Conservation (phyloP, 768 basidiomycete genomes). For the Pleurotus giganteus region DNA sequence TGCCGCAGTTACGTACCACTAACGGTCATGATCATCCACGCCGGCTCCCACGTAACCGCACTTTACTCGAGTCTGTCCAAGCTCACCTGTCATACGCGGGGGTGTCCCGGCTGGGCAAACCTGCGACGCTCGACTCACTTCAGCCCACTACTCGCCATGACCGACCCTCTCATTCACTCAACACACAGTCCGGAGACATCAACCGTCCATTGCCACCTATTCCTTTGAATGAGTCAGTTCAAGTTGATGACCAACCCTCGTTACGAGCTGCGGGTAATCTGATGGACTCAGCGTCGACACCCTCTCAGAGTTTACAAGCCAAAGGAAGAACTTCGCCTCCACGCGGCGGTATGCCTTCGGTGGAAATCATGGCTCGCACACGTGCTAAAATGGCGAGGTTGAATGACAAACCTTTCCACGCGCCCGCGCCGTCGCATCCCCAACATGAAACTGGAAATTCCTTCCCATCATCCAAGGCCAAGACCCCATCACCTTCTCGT, state of each 20-base stretch:
- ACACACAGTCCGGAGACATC: background rate
- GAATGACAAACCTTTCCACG: background rate
- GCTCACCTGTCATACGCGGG: slow-evolving; percentile 34
- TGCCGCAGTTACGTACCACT: background rate
- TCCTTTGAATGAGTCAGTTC: background rate
- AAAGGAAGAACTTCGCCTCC: background rate
- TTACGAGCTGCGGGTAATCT: background rate
- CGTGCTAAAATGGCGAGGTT: slow-evolving; percentile 20
- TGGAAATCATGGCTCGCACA: slow-evolving; percentile 18
- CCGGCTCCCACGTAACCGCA: slow-evolving; percentile 33
- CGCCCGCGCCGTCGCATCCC: background rate
- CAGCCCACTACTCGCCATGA: background rate
- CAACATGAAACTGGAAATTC: background rate
- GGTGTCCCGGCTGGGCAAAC: background rate
- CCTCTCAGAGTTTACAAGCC: background rate
- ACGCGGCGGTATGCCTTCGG: slow-evolving; percentile 2
- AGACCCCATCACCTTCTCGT: background rate
- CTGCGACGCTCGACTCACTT: background rate
- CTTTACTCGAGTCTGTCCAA: slow-evolving; percentile 45
- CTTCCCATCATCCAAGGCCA: slow-evolving; percentile 5
- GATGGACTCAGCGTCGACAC: background rate
- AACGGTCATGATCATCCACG: background rate
- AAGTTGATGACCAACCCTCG: background rate
- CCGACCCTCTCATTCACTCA: slow-evolving; percentile 7
- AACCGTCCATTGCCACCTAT: background rate